phyloP scores from a whole-genome alignment of 2,329 filamentous ascomycete genomes.

The Stachybotrys chlorohalonatus region DNA sequence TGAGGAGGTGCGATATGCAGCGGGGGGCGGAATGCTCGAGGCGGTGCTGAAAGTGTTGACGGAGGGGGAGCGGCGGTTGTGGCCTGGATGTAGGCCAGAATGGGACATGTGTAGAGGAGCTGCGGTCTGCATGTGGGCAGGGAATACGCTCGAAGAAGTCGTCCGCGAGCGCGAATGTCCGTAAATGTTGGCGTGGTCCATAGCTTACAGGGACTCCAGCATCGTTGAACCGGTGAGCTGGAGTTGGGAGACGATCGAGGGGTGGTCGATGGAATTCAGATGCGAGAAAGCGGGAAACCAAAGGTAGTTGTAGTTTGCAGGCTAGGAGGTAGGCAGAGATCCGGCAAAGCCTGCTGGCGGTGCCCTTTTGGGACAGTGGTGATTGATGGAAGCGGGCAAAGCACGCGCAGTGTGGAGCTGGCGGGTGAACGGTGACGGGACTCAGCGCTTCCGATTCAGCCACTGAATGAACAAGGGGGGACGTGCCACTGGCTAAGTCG shows the following conservation, averaged over 20 bases:
- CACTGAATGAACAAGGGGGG: not conserved
- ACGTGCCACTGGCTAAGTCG: not conserved
- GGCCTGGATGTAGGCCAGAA: constrained; percentile 20
- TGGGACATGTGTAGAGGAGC: constrained; percentile 19
- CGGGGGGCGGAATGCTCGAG: constrained; percentile 56
- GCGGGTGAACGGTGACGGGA: not conserved
- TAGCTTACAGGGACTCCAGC: constrained; percentile 22
- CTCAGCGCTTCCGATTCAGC: not conserved
- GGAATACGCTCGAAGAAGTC: constrained; percentile 46
- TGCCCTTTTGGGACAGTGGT: not conserved
- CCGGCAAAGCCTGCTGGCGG: not conserved
- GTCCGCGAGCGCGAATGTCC: constrained; percentile 46
- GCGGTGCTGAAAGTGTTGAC: constrained; percentile 62
- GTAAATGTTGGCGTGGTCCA: constrained; percentile 30
- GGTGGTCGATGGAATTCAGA: not conserved
- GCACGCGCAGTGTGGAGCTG: not conserved
- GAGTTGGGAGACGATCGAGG: constrained; percentile 5
- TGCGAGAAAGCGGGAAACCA: not conserved
- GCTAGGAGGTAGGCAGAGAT: not conserved
- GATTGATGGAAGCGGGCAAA: not conserved
- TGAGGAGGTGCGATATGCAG: constrained; percentile 46
- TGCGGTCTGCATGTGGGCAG: constrained; percentile 20
- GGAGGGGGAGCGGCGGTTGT: constrained; percentile 51
- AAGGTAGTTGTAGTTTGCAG: not conserved
- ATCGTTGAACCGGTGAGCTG: constrained; percentile 9